phyloP scores from a whole-genome alignment of 2,329 filamentous ascomycete species.

The Phaeophleospora eucalypticola region DNA sequence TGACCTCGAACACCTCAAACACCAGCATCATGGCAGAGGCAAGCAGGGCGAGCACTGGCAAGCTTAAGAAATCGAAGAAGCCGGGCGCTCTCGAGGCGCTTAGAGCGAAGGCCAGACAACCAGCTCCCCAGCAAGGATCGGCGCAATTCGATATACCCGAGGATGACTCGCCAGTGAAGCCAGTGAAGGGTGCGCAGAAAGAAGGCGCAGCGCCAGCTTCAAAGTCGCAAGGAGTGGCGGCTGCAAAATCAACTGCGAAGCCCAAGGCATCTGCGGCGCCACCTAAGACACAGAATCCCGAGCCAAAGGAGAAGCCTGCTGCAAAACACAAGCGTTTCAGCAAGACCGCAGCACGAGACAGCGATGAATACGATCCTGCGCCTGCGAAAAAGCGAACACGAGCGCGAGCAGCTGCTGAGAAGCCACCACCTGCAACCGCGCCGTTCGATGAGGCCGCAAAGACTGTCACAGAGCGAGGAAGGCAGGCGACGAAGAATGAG shows the following conservation, averaged over 20 bases:
- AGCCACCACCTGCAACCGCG: neutral
- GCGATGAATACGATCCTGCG: neutral
- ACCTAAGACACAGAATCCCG: neutral
- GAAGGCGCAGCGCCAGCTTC: neutral
- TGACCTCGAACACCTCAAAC: neutral
- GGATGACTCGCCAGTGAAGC: too few species aligned
- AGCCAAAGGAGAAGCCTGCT: neutral
- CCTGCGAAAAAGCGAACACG: neutral
- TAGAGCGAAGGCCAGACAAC: neutral
- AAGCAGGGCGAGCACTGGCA: neutral
- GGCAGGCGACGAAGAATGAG: neutral
- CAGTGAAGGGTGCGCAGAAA: neutral
- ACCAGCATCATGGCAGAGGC: neutral
- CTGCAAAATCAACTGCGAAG: neutral
- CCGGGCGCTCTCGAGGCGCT: slow-evolving; percentile 1
- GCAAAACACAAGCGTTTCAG: neutral
- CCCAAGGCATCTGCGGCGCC: neutral
- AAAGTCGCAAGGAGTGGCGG: neutral
- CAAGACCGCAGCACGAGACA: neutral
- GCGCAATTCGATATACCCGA: too few species aligned
- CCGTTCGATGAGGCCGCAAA: neutral
- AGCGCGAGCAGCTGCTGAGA: neutral
- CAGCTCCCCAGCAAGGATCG: neutral
- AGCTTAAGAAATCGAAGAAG: neutral
- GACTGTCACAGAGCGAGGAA: neutral